Base-by-base conservation (phyloP, 495 filamentous ascomycete genomes). In the Pyrenopolyporus hunteri region DNA sequence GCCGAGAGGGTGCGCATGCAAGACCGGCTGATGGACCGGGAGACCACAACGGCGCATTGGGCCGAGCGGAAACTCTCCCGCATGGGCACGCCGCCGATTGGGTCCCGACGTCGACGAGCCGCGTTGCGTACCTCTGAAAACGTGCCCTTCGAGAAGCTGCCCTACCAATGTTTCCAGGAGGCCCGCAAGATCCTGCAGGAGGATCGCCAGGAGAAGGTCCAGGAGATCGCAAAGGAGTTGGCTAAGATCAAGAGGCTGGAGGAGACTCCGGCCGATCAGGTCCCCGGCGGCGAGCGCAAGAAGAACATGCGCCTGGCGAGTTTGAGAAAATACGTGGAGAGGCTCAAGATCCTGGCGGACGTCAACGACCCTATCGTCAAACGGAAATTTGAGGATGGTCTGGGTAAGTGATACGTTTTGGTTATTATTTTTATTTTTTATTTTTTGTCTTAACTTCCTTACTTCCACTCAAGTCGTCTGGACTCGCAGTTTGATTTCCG, bases 151-250 rank as follows among this genome's bases (percentile, higher is more conserved):
- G 89, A 93, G 73, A 89, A 92, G 69, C 76, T 96, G 60, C 93
- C 93, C 28, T 96, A 95, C 76, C 92, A 98, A 80, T 93, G 89
- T 71, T 99, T 97, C 82, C 94, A 99, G 75, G 90, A 97, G 74
- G 94, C 94, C 33, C 87, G 92, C 50, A 89, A 90, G 67, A 73
- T 98, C 29, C 80, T 99, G 36, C 80, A 82, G 46, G 82, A 81
- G 59, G 94, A 99, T 74, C 85, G 94, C 11, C 76, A 86, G 50
- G 85, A 95, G 75, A 99, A 98, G 76, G 52, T 93, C 39, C 74
- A 76, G 57, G 76, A 84, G 48, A 87, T 92, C 45, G 73, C 80
- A n/a, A 74, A 74, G 33, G 82, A 86, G 72, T 71, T 80, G 43
- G 81, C 82, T 59, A 79, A 79, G 70, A 85, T 91, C 53, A 73